Evolutionary conservation across 148 eudicot species (phyloP), one percentile per base, ranked within the genome.

Genomic region (Persicaria tinctoria): DNA sequence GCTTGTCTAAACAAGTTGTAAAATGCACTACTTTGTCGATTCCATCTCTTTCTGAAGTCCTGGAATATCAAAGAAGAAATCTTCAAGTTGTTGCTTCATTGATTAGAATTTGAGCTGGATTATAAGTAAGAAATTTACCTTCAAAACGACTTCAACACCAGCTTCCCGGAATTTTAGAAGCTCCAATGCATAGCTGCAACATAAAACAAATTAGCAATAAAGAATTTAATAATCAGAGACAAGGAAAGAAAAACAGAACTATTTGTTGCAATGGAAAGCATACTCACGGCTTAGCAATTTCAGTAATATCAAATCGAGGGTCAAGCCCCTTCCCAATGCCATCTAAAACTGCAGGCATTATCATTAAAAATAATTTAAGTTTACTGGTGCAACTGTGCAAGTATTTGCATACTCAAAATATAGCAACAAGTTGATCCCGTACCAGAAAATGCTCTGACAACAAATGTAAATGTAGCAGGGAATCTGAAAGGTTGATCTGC

Each of bases 271-370:
- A 62, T 59, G 38, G 51, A 38, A 71, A 76, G 20, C 4, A 73
- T 20, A 83, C 98, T 92, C 81, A 95, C 98, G 98, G 98, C 85
- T 84, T 95, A 56, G 98, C 97, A 70, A 95, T 95, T 82, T 95
- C 98, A 71, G 97, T 92, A 76, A 95, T 95, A 85, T 95, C 98
- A 85, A 95, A 95, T 74, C 98, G 93, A 85, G 98, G 92, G 79
- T 95, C 98, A 82, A 95, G 98, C 79, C 98, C 98, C 84, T 95
- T 95, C 74, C 98, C 98, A 79, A 95, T 95, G 75, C 98, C 98
- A 87, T 95, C 98, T 80, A 95, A 84, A 50, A 95, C 98, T 95
- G 88, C 80, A 74, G 64, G 46, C 38, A 75, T 48, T 69, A 72
- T 49, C 23, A 66, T 75, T 64, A 4, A 62, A 38, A 73, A 10